Percentiles rank a stretch among this genome's conserved stretches.
Evolutionary conservation across 2,329 filamentous ascomycete genomes (phyloP).

Genomic region (Cladophialophora exuberans): DNA sequence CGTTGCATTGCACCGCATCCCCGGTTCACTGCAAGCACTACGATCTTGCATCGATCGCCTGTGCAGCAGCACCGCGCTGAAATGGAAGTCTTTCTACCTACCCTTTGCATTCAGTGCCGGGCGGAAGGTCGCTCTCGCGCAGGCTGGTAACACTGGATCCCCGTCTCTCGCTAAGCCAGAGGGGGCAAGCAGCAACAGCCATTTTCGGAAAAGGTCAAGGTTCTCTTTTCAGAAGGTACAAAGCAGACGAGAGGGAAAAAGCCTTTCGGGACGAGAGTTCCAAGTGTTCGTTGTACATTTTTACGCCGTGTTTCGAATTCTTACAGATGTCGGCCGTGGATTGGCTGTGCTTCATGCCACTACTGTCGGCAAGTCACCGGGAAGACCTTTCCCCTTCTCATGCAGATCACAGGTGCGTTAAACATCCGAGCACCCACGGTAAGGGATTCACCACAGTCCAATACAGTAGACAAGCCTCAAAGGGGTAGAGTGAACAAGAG

Average conservation of each 20-base stretch:
- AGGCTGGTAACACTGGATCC: conserved; percentile 4
- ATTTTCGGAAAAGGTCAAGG: conserved; percentile 13
- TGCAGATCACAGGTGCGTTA: conserved; percentile 31
- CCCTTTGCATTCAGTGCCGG: conserved; percentile 9
- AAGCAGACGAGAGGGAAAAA: conserved; percentile 3
- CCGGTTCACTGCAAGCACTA: conserved; percentile 22
- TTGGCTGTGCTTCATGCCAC: conserved; percentile 17
- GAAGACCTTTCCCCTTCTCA: conserved; percentile 16
- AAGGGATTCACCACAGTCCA: conserved; percentile 14
- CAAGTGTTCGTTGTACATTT: no score
- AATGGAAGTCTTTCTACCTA: neutral
- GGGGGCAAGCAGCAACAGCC: conserved; percentile 3
- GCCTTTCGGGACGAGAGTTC: conserved; percentile 10
- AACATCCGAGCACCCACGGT: no score
- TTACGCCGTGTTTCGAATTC: conserved; percentile 21
- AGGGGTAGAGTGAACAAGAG: neutral
- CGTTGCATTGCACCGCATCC: conserved; percentile 24
- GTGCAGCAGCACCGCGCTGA: conserved; percentile 20
- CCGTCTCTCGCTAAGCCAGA: conserved; percentile 14
- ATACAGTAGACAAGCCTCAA: conserved; percentile 10
- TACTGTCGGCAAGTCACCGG: conserved; percentile 19
- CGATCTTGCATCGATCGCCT: conserved; percentile 31
- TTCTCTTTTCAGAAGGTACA: conserved; percentile 4
- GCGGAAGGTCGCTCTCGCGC: neutral
- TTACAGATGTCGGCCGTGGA: conserved; percentile 2